Evolutionary conservation across 1,284 basidiomycete species (phyloP), one percentile per base, ranked within the genome.

Genomic region (Moesziomyces globuligerus): DNA sequence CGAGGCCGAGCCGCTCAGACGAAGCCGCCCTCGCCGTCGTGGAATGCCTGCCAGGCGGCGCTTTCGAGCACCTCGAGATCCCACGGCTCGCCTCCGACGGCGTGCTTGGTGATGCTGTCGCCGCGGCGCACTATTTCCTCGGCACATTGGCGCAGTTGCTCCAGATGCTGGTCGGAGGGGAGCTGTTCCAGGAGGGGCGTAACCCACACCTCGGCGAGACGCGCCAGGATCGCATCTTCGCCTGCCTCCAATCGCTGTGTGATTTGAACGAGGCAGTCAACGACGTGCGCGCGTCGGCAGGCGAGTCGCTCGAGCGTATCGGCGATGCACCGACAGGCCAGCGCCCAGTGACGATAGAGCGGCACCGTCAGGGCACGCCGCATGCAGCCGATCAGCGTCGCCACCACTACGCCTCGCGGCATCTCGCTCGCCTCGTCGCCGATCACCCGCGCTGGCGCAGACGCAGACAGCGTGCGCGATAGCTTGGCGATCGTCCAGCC

Each of bases 401-500:
- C 29, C n/a, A 39, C 37, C 9, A 70, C 42, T 1, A 38, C 38
- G 1, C n/a, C n/a, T n/a, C n/a, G n/a, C n/a, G n/a, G n/a, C n/a
- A n/a, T n/a, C n/a, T n/a, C n/a, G 18, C 4, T 24, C 59, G 52
- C 21, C 56, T 18, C 4, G 50, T 37, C 4, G n/a, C 11, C 1
- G 28, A 10, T 7, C 38, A 6, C 7, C 5, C 15, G 39, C 2
- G 50, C 32, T 4, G 34, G 24, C 4, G 42, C 26, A 2, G 57
- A 71, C n/a, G 53, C 53, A 2, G 50, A 32, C n/a, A 71, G 42
- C 1, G 49, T 57, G 13, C 61, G 61, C 3, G 44, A 62, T 5
- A 72, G 64, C 43, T 66, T 62, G 37, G 58, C 62, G 17, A 72
- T 67, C 4, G 62, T 72, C 69, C 69, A 72, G 21, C 62, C 58